Evolutionary conservation across 108 stramenopile genomes (phyloP).

Genomic region (Cyclotella atomus): DNA sequence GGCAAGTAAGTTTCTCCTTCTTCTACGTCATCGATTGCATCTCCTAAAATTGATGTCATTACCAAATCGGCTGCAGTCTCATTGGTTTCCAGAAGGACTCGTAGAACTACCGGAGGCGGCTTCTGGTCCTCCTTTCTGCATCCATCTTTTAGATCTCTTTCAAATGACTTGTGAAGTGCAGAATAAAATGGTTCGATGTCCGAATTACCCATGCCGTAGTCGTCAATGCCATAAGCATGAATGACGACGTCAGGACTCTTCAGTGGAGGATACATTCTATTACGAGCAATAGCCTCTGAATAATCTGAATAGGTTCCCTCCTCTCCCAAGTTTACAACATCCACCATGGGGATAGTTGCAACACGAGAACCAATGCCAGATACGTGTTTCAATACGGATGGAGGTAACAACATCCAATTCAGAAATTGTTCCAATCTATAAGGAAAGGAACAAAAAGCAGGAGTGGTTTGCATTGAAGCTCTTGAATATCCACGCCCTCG

Average conservation of each 20-base stretch:
- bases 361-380: background rate
- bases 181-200: conserved; percentile 29
- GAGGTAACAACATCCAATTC: conserved; percentile 41
- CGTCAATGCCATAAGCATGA: conserved; percentile 48
- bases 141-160: conserved; percentile 13
- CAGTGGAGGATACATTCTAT: conserved; percentile 46
- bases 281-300: conserved; percentile 40
- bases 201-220: conserved; percentile 21
- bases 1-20: conserved; percentile 41
- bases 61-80: background rate
- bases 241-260: conserved; percentile 47
- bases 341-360: conserved; percentile 35
- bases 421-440: conserved; percentile 52
- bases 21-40: conserved; percentile 48
- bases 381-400: conserved; percentile 21
- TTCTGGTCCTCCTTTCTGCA: conserved; percentile 37
- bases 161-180: conserved; percentile 14
- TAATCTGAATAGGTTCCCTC: conserved; percentile 49
- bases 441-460: conserved; percentile 52
- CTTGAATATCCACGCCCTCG: conserved; percentile 33
- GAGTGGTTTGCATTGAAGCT: conserved; percentile 45
- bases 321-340: conserved; percentile 48
- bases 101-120: conserved; percentile 45
- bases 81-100: conserved; percentile 29
- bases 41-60: conserved; percentile 39